Percentiles rank a stretch among this genome's conserved stretches.
Conservation (phyloP, 2,329 filamentous ascomycete species). For the Diplodia scrobiculata region DNA sequence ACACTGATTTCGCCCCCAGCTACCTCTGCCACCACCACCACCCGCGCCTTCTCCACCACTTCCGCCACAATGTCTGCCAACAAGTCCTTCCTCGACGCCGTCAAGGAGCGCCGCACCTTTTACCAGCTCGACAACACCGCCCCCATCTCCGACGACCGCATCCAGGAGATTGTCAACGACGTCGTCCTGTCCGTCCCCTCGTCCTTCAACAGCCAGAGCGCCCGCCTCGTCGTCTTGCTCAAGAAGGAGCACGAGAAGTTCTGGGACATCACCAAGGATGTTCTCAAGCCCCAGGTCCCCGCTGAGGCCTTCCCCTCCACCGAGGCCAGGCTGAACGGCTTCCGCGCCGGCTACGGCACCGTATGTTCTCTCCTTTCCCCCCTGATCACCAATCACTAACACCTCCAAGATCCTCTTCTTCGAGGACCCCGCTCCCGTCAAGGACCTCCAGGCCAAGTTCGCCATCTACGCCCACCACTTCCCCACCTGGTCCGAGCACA, state of each 20-base stretch:
- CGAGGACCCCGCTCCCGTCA: constrained; percentile 70
- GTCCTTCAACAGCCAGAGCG: constrained; percentile 86
- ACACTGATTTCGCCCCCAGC: constrained; percentile 4
- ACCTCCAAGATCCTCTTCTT: constrained; percentile 74
- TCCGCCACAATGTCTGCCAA: constrained; percentile 43
- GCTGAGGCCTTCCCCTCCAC: constrained; percentile 63
- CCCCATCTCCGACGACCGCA: constrained; percentile 58
- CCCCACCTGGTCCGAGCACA: constrained; percentile 73
- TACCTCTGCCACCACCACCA: background rate
- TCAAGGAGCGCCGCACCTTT: constrained; percentile 68
- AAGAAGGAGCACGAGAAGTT: constrained; percentile 82
- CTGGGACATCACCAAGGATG: constrained; percentile 72
- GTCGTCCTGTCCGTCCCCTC: constrained; percentile 71
- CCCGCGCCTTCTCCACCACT: constrained; percentile 30
- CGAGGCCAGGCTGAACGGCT: constrained; percentile 55
- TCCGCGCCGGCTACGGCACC: constrained; percentile 74
- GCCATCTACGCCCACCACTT: constrained; percentile 78
- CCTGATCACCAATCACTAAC: background rate
- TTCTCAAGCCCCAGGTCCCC: constrained; percentile 69
- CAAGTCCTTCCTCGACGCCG: constrained; percentile 61
- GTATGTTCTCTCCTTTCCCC: constrained; percentile 51
- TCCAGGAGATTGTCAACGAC: constrained; percentile 63
- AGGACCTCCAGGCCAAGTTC: constrained; percentile 68
- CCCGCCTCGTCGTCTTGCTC: constrained; percentile 75
- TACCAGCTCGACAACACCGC: constrained; percentile 69